phyloP scores from a whole-genome alignment of 2,329 filamentous ascomycete species.

The Monosporascus ibericus region DNA sequence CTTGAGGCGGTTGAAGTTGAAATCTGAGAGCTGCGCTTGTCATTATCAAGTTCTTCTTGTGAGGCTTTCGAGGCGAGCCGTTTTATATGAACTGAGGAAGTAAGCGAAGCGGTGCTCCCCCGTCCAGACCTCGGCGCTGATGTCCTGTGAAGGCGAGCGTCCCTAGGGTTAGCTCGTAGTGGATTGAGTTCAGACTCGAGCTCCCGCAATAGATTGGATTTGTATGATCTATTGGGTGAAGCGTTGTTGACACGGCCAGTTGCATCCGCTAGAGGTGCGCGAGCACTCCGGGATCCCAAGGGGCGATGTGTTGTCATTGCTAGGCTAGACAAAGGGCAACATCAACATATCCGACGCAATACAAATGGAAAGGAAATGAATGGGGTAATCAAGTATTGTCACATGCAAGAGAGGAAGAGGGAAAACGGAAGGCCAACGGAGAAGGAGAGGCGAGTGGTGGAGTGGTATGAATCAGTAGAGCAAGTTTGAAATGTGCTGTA shows the following conservation, averaged over 20 bases:
- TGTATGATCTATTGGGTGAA: slow-evolving; percentile 11
- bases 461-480: too few species aligned
- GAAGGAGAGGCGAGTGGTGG: too few species aligned
- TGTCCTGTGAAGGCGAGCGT: neutral
- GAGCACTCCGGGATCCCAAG: slow-evolving; percentile 10
- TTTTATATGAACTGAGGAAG: slow-evolving; percentile 1
- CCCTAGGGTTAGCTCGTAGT: slow-evolving; percentile 14
- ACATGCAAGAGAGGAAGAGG: neutral
- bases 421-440: neutral
- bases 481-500: too few species aligned
- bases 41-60: slow-evolving; percentile 7
- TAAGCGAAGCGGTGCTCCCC: neutral
- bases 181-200: slow-evolving; percentile 12
- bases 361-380: neutral
- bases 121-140: neutral
- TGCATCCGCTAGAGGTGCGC: slow-evolving; percentile 24
- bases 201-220: slow-evolving; percentile 5
- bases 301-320: slow-evolving; percentile 16
- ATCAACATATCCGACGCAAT: neutral
- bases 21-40: slow-evolving; percentile 20
- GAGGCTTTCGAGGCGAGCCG: slow-evolving; percentile 3
- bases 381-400: neutral
- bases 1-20: slow-evolving; percentile 24
- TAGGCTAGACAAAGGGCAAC: slow-evolving; percentile 1
- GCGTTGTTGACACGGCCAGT: slow-evolving; percentile 22